phyloP scores from a whole-genome alignment of 805 yeast species.

The Hanseniaspora meyeri region DNA sequence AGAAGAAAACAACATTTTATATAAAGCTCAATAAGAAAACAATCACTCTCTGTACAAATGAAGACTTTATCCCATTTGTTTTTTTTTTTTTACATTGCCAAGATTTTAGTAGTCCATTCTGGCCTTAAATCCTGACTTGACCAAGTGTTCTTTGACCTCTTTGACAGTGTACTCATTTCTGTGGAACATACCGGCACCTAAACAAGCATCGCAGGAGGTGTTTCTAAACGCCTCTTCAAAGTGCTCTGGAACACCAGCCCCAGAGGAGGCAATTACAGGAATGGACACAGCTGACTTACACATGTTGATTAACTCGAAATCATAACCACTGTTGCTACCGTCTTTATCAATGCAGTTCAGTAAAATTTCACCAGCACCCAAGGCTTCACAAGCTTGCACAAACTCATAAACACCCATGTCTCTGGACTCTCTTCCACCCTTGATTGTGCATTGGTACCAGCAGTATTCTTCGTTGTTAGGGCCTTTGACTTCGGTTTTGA shows the following conservation, averaged over 20 bases:
- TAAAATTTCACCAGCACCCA: slow-evolving; percentile 94
- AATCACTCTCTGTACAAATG: not conserved
- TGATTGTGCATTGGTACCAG: slow-evolving; percentile 91
- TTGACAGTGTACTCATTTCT: slow-evolving; percentile 82
- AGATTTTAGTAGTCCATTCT: slow-evolving; percentile 38
- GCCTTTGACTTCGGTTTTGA: slow-evolving; percentile 58
- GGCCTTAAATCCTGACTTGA: slow-evolving; percentile 53
- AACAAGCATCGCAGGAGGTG: slow-evolving; percentile 86
- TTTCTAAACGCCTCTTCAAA: slow-evolving; percentile 74
- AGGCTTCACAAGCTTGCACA: slow-evolving; percentile 72
- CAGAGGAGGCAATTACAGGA: slow-evolving; percentile 95
- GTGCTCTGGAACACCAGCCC: slow-evolving; percentile 91
- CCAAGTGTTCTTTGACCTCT: slow-evolving; percentile 63
- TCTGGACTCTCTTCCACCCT: slow-evolving; percentile 86
- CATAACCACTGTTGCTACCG: slow-evolving; percentile 91
- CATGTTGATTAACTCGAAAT: slow-evolving; percentile 68
- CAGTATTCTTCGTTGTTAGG: slow-evolving; percentile 83
- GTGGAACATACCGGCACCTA: slow-evolving; percentile 98
- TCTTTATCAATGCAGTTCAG: slow-evolving; percentile 93
- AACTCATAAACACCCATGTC: slow-evolving; percentile 88
- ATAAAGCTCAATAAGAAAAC: not conserved
- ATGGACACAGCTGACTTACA: slow-evolving; percentile 65
- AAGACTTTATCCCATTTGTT: not conserved
- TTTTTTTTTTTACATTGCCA: too few species aligned
- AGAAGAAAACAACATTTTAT: not conserved